Percentiles rank a stretch among this genome's conserved stretches.
phyloP scores from a whole-genome alignment of 768 basidiomycete genomes.

The Serpula lacrymans region DNA sequence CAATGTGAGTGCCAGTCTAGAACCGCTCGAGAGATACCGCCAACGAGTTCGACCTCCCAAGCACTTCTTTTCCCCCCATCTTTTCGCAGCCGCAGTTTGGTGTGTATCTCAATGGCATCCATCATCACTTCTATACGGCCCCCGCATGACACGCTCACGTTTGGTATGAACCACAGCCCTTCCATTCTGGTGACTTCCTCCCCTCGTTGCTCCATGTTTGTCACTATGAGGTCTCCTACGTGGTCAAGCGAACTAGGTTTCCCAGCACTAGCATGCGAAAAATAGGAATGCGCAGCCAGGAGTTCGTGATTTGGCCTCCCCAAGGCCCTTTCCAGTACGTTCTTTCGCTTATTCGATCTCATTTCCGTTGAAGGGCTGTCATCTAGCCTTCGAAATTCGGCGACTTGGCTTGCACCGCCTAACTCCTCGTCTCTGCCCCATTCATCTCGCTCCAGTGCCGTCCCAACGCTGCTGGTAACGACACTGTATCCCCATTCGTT shows the following conservation, averaged over 20 bases:
- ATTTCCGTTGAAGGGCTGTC: constrained; percentile 22
- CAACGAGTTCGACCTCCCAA: constrained; percentile 30
- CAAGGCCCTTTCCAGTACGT: constrained; percentile 8
- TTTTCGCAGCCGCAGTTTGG: constrained; percentile 20
- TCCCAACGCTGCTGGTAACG: constrained; percentile 56
- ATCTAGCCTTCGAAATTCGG: constrained; percentile 54
- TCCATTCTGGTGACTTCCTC: constrained; percentile 43
- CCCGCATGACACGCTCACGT: constrained; percentile 30
- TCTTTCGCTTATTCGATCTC: constrained; percentile 26
- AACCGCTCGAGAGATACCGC: constrained; percentile 13
- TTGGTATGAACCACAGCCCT: constrained; percentile 46
- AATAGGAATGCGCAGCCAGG: constrained; percentile 45
- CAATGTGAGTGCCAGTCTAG: constrained; percentile 2
- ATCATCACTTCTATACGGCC: constrained; percentile 29
- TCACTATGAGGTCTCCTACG: constrained; percentile 48
- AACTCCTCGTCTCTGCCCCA: constrained; percentile 68
- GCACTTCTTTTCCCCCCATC: constrained; percentile 15
- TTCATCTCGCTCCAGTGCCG: constrained; percentile 54
- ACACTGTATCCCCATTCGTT: constrained; percentile 72
- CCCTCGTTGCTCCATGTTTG: constrained; percentile 52
- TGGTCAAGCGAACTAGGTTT: constrained; percentile 39
- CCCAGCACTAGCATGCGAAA: constrained; percentile 45
- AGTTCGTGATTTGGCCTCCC: constrained; percentile 39
- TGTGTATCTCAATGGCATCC: constrained; percentile 18
- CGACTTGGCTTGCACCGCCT: constrained; percentile 67